phyloP scores from a whole-genome alignment of 768 basidiomycete genomes.

The Pholiota molesta region DNA sequence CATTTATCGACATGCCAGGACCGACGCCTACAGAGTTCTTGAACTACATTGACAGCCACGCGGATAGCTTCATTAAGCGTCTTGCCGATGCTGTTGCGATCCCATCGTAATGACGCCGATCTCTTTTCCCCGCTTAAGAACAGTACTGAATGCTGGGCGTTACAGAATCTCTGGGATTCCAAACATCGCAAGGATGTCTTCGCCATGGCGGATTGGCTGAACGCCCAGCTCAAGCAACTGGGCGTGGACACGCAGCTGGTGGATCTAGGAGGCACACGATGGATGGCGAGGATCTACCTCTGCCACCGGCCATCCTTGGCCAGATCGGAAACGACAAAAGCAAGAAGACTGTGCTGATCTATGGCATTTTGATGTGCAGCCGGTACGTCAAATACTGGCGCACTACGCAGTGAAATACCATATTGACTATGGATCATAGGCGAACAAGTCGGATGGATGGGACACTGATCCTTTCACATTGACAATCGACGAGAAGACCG shows the following conservation, averaged over 20 bases:
- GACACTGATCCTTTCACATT: constrained; percentile 83
- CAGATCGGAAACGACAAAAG: constrained; percentile 78
- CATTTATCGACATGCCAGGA: constrained; percentile 37
- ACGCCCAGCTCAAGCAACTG: constrained; percentile 69
- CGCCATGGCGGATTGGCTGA: constrained; percentile 85
- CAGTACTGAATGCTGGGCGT: neutral
- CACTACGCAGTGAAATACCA: neutral
- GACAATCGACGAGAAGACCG: constrained; percentile 44
- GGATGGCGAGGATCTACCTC: constrained; percentile 66
- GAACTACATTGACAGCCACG: constrained; percentile 66
- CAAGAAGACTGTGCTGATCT: constrained; percentile 93
- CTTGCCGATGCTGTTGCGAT: constrained; percentile 84
- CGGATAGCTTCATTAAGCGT: constrained; percentile 74
- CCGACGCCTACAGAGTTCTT: constrained; percentile 49
- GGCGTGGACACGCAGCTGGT: constrained; percentile 77
- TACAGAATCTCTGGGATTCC: constrained; percentile 69
- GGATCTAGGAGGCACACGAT: constrained; percentile 76
- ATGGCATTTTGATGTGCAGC: constrained; percentile 96
- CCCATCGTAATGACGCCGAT: constrained; percentile 55
- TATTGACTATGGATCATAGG: constrained; percentile 27
- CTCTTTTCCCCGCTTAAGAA: neutral
- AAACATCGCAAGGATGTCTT: constrained; percentile 75
- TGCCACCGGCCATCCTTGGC: constrained; percentile 87
- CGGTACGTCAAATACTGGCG: constrained; percentile 42
- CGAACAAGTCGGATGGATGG: constrained; percentile 78